These are phyloP conservation scores for Tetrapisispora phaffii DNA, from an alignment of 805 yeast genomes.

Conservation along the genomic window DNA sequence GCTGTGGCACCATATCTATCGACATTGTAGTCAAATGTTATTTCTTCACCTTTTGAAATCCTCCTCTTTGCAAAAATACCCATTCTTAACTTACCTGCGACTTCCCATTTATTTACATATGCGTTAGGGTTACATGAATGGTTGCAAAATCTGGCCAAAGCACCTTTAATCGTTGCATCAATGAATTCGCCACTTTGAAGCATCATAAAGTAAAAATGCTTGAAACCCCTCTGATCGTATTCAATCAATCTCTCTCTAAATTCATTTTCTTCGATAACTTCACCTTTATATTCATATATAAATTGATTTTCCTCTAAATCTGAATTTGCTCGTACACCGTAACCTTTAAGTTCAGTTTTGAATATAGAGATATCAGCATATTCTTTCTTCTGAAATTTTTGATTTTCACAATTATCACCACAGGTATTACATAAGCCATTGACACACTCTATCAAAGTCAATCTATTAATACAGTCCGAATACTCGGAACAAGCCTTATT, in stretches of 20 bases:
- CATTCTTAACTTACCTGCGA: conserved; percentile 81
- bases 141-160: conserved; percentile 83
- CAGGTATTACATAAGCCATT: conserved; percentile 55
- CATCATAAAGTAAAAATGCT: conserved; percentile 94
- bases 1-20: conserved; percentile 93
- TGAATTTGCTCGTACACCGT: conserved; percentile 68
- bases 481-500: conserved; percentile 74
- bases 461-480: conserved; percentile 83
- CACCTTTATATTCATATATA: conserved; percentile 89
- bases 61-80: conserved; percentile 82
- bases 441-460: conserved; percentile 87
- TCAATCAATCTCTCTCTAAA: conserved; percentile 65
- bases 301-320: conserved; percentile 55
- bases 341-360: conserved; percentile 77
- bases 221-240: conserved; percentile 58
- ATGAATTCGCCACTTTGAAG: conserved; percentile 84
- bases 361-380: conserved; percentile 76
- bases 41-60: conserved; percentile 72
- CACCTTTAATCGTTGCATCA: conserved; percentile 87
- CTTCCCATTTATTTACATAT: conserved; percentile 95
- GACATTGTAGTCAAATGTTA: conserved; percentile 76
- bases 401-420: conserved; percentile 75
- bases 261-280: conserved; percentile 72
- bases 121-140: conserved; percentile 95
- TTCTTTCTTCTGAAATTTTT: conserved; percentile 70